Base-by-base conservation (phyloP, 2,329 filamentous ascomycete species). In the Colletotrichum coccodes region DNA sequence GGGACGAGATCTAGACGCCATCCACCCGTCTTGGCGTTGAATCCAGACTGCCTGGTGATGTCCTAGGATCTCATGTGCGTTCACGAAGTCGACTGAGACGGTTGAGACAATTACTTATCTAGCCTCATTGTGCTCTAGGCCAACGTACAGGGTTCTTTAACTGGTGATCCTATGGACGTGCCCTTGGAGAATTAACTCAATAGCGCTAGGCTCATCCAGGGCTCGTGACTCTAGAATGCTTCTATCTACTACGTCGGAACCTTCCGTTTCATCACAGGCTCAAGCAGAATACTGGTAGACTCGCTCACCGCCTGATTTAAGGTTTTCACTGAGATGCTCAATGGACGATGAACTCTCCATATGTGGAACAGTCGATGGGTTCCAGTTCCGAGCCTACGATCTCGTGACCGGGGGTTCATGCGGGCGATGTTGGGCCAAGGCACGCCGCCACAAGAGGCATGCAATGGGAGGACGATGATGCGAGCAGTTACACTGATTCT, bases 121-220 rank as follows among this genome's bases (percentile, higher is more conserved):
- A 67, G 50, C 44, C 23, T 23, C 32, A 14, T 34, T 6, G 23
- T 34, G 14, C 23, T 9, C 49, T 57, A 26, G 50, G 58, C 16
- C 7, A n/a, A 12, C 46, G 28, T 47, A 11, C 32, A 30, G 46
- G 47, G 54, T 30, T 21, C 36, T 54, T 26, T 14, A 49, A 28
- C n/a, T 21, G 23, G 32, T 47, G 32, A 34, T 42, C 18, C 32
- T 36, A 34, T 54, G 26, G 30, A 28, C 32, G 60, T 60, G n/a
- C 40, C 50, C 23, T 60, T 47, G 65, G 65, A 60, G 60, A 65
- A 65, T 65, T 68, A 68, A n/a, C 47, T 64, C 30, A 42, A 59
- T 60, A 38, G 63, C 60, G 53, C 53, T 68, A 54, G 57, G 54
- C 53, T 23, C 53, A 32, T 30, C 38, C 52, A 57, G 59, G 64